Conservation (phyloP, 202 grass and related monocot species). For the Saccharum hybrid region DNA sequence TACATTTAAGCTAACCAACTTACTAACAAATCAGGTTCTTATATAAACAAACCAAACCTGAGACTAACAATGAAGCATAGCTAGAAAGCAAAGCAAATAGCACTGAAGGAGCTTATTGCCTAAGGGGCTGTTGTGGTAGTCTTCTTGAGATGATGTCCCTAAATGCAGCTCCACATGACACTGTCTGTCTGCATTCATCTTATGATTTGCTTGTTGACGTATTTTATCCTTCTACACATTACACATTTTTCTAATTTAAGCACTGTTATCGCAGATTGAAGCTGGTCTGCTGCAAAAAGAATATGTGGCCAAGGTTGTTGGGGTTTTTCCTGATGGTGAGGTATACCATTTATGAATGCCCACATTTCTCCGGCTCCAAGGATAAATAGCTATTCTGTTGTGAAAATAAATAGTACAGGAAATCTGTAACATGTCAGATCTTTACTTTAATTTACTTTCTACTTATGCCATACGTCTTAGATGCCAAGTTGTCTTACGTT, state of each 20-base stretch:
- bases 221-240: constrained; percentile 19
- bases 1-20: neutral
- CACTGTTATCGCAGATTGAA: constrained; percentile 63
- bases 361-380: neutral
- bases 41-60: neutral
- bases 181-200: neutral
- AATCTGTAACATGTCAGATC: neutral
- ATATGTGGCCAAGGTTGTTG: constrained; percentile 93
- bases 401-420: constrained; percentile 14
- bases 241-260: constrained; percentile 33
- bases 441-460: constrained; percentile 6
- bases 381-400: constrained; percentile 11
- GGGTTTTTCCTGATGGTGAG: constrained; percentile 89
- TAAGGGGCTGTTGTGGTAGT: neutral
- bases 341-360: constrained; percentile 39
- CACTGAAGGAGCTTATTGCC: neutral
- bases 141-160: neutral
- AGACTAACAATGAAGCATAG: neutral
- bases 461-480: neutral
- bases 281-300: constrained; percentile 80
- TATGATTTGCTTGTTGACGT: constrained; percentile 1
- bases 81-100: neutral
- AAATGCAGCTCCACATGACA: neutral
- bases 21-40: neutral
- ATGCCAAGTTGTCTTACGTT: neutral